Base-by-base conservation (phyloP, 306 rosid species). In the Sechiopsis laciniata region DNA sequence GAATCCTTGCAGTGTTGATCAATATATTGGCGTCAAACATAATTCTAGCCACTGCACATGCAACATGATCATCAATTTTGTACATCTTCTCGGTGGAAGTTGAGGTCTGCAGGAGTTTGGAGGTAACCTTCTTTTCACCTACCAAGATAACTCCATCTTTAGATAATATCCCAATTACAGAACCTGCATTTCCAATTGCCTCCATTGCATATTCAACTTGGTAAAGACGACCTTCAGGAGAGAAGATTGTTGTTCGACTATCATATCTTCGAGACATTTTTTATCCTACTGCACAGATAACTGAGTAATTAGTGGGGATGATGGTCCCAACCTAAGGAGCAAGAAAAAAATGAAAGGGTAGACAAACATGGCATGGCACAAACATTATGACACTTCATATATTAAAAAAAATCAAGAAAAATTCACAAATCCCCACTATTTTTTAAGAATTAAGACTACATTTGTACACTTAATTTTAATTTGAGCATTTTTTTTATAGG, bases 151-250 rank as follows among this genome's bases (percentile, higher is more conserved):
- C 85, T 45, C 80, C 85, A 22, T 78, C 83, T 79, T 79, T 82
- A 6, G 83, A 76, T 61, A 76, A 45, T 75, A 73, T 76, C 26
- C 85, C 83, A 6, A 82, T 82, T 51, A 80, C 85, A 54, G 74
- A 59, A 52, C 80, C 85, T 8, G 80, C 80, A 67, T 82, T 82
- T 57, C 85, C 85, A 72, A 78, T 82, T 57, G 85, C 85, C 63
- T 75, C 82, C 78, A 76, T 75, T 12, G 80, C 85, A 32, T 82
- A 82, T 67, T 76, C 85, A 63, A 78, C 83, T 74, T 82, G 85
- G 76, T 78, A 78, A 35, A 72, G 82, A 79, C 71, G 82, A 26
- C 80, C 85, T 64, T 82, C 85, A 22, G 82, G 85, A 71, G 82
- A 82, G 78, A 82, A 82, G 79, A 82, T 78, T 11, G 83, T 82